phyloP scores from a whole-genome alignment of 805 yeast genomes.

The Candida oleophila region DNA sequence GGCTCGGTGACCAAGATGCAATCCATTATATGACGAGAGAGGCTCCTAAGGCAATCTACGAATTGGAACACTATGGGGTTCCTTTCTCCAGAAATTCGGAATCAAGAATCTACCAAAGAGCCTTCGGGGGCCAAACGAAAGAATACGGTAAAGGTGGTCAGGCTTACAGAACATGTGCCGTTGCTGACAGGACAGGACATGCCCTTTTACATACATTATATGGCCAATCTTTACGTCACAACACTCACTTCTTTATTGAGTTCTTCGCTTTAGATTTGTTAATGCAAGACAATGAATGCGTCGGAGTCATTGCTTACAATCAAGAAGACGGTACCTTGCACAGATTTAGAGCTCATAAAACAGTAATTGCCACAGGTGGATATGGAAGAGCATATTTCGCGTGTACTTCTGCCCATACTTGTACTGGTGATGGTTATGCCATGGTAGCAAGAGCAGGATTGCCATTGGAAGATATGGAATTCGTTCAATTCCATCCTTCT shows the following conservation, averaged over 20 bases:
- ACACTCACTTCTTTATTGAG: constrained; percentile 97
- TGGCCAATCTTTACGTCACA: constrained; percentile 94
- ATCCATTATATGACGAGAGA: constrained; percentile 98
- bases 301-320: constrained; percentile 96
- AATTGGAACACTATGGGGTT: constrained; percentile 96
- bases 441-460: constrained; percentile 98
- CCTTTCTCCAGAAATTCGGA: constrained; percentile 97
- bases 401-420: constrained; percentile 98
- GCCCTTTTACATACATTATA: constrained; percentile 92
- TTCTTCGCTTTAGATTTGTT: constrained; percentile 92
- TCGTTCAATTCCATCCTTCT: constrained; percentile 98
- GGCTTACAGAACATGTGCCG: constrained; percentile 99
- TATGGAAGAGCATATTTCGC: constrained; percentile 98
- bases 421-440: constrained; percentile 99
- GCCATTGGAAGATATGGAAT: constrained; percentile 96
- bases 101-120: constrained; percentile 97
- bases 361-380: constrained; percentile 98
- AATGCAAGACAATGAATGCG: constrained; percentile 94
- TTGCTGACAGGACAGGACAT: constrained; percentile 98
- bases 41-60: constrained; percentile 94
- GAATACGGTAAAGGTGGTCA: constrained; percentile 98
- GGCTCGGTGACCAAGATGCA: constrained; percentile 99
- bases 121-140: constrained; percentile 96
- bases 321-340: constrained; percentile 98
- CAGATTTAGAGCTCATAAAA: constrained; percentile 95